Evolutionary conservation across 768 basidiomycete genomes (phyloP), one percentile per base, ranked within the genome.

Genomic region (Crucibulum laeve): DNA sequence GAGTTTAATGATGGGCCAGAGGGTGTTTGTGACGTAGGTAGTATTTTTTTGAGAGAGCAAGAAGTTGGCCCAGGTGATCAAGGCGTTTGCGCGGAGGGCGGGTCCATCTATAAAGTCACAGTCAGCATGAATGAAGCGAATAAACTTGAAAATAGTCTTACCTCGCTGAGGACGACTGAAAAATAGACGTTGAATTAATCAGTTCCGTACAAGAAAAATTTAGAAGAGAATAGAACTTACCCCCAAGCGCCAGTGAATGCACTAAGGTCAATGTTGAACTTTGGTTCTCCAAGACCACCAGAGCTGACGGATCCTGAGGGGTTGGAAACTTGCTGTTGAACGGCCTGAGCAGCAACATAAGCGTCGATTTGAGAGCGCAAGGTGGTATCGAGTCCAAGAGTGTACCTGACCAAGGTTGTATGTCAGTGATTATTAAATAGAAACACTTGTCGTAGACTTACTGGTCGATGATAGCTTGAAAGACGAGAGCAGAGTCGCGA

Each of bases 211-310:
- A n/a, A n/a, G n/a, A n/a, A n/a, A n/a, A n/a, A n/a, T n/a, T n/a
- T n/a, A n/a, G n/a, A n/a, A n/a, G n/a, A n/a, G n/a, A n/a, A n/a
- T n/a, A n/a, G n/a, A n/a, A n/a, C n/a, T n/a, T n/a, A 59, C 58
- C 78, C 78, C 79, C 79, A 82, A 1, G 69, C 37, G 3, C 61
- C 77, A 2, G 71, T 76, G 52, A 82, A 86, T 1, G 82, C 80
- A 3, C 78, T 76, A 35, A 76, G 69, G 60, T 86, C 67, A 47
- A 85, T 71, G 55, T 81, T 65, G 60, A 87, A 89, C 62, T 90
- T 88, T 4, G 88, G 84, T 61, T 88, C 86, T 14, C 79, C 89
- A 28, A 91, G 74, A n/a, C 87, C 85, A 7, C 84, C 84, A 0
- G 79, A 78, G 32, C 64, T 64, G 26, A 84, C 62, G 2, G 72